Conservation (phyloP, 2,329 filamentous ascomycete genomes). For the Calonectria hawksworthii region DNA sequence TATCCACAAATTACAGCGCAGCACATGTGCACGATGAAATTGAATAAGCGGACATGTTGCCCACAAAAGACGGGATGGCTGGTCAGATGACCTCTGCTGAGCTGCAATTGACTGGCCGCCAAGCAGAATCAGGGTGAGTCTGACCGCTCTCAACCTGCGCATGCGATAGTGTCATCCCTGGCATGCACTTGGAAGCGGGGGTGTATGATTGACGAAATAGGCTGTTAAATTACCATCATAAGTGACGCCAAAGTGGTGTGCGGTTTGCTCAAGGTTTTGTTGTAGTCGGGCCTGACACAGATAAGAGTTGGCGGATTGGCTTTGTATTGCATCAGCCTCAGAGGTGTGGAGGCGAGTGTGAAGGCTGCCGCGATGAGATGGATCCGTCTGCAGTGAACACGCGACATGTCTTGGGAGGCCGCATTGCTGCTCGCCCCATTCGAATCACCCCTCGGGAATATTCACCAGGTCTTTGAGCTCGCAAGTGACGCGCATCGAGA, state of each 20-base stretch:
- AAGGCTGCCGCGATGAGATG: neutral
- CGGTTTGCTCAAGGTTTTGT: neutral
- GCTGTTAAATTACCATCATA: neutral
- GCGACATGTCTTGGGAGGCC: constrained; percentile 5
- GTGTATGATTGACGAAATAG: neutral
- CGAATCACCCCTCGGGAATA: neutral
- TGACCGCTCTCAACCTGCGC: constrained; percentile 12
- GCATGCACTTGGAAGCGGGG: neutral
- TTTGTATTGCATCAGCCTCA: neutral
- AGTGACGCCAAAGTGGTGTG: neutral
- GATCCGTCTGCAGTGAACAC: neutral
- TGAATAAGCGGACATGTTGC: neutral
- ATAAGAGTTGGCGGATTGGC: neutral
- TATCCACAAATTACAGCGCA: constrained; percentile 6
- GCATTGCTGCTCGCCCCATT: neutral
- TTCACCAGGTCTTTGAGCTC: neutral
- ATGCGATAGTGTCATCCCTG: constrained; percentile 5
- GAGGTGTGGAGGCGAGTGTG: neutral
- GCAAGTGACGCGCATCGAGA: constrained; percentile 3
- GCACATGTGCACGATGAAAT: neutral
- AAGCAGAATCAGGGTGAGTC: neutral
- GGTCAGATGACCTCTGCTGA: constrained; percentile 16
- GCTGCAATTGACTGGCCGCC: constrained; percentile 7
- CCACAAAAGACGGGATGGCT: neutral
- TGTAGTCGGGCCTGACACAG: constrained; percentile 3